Conservation (phyloP, 495 filamentous ascomycete genomes). For the Tuber umbilicatum region DNA sequence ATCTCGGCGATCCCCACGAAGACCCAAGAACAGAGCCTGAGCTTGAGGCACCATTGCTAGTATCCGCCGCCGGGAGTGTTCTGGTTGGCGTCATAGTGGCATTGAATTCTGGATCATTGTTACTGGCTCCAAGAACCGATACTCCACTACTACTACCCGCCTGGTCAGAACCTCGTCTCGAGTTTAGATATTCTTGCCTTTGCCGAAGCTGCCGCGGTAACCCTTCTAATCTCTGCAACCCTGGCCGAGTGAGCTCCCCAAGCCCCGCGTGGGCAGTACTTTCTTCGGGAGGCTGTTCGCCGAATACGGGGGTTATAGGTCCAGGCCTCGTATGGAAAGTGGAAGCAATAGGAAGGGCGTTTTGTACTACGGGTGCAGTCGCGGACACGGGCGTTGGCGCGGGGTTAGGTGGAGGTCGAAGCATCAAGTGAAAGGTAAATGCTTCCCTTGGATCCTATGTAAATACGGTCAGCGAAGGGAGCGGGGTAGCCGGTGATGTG, state of each 20-base stretch:
- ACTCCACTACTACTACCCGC: background rate
- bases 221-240: background rate
- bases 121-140: background rate
- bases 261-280: background rate
- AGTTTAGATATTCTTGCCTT: background rate
- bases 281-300: background rate
- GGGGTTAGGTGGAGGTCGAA: background rate
- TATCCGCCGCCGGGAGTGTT: background rate
- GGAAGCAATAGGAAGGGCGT: background rate
- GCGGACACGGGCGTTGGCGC: background rate
- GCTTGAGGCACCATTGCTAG: background rate
- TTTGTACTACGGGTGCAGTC: background rate
- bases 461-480: background rate
- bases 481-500: background rate
- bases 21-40: background rate
- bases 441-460: background rate
- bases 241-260: background rate
- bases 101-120: background rate
- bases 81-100: background rate
- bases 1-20: background rate
- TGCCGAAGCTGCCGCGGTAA: background rate
- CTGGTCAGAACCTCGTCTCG: background rate
- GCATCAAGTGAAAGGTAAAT: background rate
- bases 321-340: background rate
- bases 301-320: background rate